Evolutionary conservation across 345 rosid species (phyloP).

Genomic region (Heritiera littoralis): DNA sequence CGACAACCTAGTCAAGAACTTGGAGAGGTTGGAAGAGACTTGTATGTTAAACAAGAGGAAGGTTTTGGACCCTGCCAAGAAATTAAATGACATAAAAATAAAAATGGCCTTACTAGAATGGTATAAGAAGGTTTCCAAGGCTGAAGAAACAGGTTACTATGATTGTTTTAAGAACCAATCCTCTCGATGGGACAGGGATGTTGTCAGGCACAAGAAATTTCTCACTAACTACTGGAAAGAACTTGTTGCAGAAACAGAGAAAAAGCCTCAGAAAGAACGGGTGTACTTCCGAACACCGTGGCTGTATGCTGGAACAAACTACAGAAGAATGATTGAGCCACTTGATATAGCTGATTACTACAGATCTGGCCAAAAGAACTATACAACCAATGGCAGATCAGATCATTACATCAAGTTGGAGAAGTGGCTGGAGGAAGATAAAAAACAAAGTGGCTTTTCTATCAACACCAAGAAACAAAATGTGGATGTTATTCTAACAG

Average conservation of each 20-base stretch:
- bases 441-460: background rate
- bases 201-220: constrained; percentile 23
- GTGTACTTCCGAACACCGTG: constrained; percentile 29
- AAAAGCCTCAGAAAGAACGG: constrained; percentile 49
- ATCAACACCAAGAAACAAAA: constrained; percentile 20
- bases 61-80: constrained; percentile 29
- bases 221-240: constrained; percentile 49
- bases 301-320: constrained; percentile 53
- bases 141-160: constrained; percentile 49
- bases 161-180: constrained; percentile 45
- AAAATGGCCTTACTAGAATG: constrained; percentile 51
- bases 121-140: constrained; percentile 55
- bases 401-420: constrained; percentile 50
- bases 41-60: constrained; percentile 18
- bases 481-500: constrained; percentile 31
- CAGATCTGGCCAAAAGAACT: constrained; percentile 27
- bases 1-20: constrained; percentile 16
- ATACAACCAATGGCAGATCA: constrained; percentile 43
- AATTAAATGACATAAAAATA: constrained; percentile 43
- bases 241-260: constrained; percentile 49
- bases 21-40: constrained; percentile 31
- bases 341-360: constrained; percentile 79
- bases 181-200: background rate
- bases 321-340: constrained; percentile 72
- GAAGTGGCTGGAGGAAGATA: constrained; percentile 40